phyloP scores from a whole-genome alignment of 371 early-diverging fungal species.

The Umbelopsis sp. region DNA sequence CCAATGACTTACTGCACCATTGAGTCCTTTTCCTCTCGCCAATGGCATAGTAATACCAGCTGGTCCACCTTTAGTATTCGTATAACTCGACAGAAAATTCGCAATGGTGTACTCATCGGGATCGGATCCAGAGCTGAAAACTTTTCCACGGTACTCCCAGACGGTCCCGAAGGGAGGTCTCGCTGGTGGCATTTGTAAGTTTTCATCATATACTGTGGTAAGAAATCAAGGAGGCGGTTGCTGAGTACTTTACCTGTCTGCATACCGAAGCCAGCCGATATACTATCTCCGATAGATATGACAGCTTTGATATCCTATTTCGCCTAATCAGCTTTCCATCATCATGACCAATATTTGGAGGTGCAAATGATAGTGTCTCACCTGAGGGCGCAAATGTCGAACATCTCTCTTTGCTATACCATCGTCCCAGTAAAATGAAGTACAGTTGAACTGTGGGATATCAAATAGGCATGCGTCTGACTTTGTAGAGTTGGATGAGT shows the following conservation, averaged over 20 bases:
- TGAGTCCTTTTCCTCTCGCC: conserved; percentile 59
- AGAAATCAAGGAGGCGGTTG: neutral
- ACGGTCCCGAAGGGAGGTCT: conserved; percentile 59
- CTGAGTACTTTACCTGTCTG: conserved; percentile 34
- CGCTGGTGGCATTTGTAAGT: conserved; percentile 25
- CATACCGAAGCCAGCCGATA: conserved; percentile 73
- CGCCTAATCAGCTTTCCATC: neutral
- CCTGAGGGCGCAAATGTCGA: conserved; percentile 58
- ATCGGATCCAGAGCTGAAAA: conserved; percentile 67
- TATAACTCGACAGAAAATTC: conserved; percentile 58
- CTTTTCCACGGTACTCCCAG: conserved; percentile 67
- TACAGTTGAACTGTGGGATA: conserved; percentile 50
- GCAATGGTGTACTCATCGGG: conserved; percentile 57
- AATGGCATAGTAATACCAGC: conserved; percentile 58
- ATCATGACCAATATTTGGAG: neutral
- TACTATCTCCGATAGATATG: conserved; percentile 73
- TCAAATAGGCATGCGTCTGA: conserved; percentile 39
- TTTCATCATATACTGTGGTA: neutral
- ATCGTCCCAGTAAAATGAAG: conserved; percentile 48
- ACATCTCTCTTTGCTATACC: conserved; percentile 46
- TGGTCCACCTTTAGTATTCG: conserved; percentile 49
- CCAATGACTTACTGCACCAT: conserved; percentile 58
- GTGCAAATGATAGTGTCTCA: conserved; percentile 25
- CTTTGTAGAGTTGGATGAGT: conserved; percentile 30
- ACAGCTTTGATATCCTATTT: conserved; percentile 66